These are phyloP conservation scores for Phaeolepiota aurea DNA, from an alignment of 768 basidiomycete genomes.

Conservation along the genomic window DNA sequence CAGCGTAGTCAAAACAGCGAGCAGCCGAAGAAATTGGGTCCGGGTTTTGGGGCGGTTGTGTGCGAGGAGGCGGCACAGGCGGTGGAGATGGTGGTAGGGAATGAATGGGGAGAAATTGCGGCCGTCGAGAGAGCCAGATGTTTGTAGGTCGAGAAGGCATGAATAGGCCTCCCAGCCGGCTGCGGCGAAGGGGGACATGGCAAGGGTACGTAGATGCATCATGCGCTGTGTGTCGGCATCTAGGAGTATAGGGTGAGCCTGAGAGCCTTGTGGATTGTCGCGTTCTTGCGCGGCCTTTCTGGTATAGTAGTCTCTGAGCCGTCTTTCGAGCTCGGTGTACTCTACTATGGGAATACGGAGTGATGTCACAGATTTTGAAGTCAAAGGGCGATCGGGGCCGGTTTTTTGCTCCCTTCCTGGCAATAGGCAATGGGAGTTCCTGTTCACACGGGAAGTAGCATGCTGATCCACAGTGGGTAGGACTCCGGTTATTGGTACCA, in stretches of 20 bases:
- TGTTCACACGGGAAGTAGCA: no score
- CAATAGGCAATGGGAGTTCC: no score
- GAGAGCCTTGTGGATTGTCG: background rate
- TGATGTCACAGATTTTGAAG: background rate
- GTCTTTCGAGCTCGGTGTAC: background rate
- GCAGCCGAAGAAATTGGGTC: conserved; percentile 49
- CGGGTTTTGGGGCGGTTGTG: conserved; percentile 48
- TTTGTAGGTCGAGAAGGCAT: conserved; percentile 21
- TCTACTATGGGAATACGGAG: background rate
- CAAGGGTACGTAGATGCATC: conserved; percentile 11
- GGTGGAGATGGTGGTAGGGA: conserved; percentile 46
- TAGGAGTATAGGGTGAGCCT: background rate
- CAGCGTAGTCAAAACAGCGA: conserved; percentile 58
- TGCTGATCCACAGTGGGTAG: no score
- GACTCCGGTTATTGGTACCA: no score
- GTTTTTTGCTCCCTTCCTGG: no score
- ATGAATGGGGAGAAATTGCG: conserved; percentile 17
- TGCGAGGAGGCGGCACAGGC: conserved; percentile 52
- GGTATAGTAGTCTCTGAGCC: background rate
- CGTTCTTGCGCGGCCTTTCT: background rate
- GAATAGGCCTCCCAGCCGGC: conserved; percentile 36
- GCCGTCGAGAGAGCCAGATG: conserved; percentile 10
- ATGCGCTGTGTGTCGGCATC: conserved; percentile 7
- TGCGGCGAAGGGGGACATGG: conserved; percentile 10
- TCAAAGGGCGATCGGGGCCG: background rate